Base-by-base conservation (phyloP, 1,139 yeast genomes). In the Kurtzmaniella quercitrusa region DNA sequence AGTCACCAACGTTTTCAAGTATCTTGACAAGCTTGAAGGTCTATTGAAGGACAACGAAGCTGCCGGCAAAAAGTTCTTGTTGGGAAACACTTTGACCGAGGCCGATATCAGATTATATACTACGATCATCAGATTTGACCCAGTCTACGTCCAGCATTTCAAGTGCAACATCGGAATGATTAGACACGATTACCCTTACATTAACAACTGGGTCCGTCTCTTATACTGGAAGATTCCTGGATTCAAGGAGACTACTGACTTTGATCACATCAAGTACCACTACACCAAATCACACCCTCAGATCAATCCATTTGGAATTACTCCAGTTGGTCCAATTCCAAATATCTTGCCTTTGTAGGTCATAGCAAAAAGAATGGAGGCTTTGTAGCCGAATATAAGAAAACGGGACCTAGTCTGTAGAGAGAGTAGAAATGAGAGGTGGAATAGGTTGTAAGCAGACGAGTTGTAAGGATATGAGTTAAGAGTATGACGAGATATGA, bases 311-410 rank as follows among this genome's bases (percentile, higher is more conserved):
- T 68, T 73, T 50, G 84, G 85, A 1, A 85, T 93, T 51, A 86
- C 96, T 2, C 95, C 98, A 7, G 60, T 85, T 38, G 98, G 98
- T 2, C 98, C 98, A 16, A 56, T 84, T 40, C 96, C 96, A 34
- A 67, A 87, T 56, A 85, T 89, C 48, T 59, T 71, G 49, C 68
- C 66, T 14, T 55, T 60, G 44, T 56, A 46, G n/a, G n/a, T n/a
- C n/a, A n/a, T n/a, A 46, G n/a, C 11, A 12, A 25, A 16, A 14
- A 24, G 12, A 21, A n/a, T n/a, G n/a, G n/a, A n/a, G n/a, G n/a
- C n/a, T n/a, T n/a, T n/a, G n/a, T n/a, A n/a, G n/a, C n/a, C n/a
- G n/a, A n/a, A n/a, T n/a, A n/a, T n/a, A n/a, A n/a, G n/a, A n/a
- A n/a, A n/a, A n/a, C n/a, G n/a, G n/a, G n/a, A n/a, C n/a, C n/a